phyloP scores from a whole-genome alignment of 2,329 filamentous ascomycete genomes.

The Mollisiaceae sp. region DNA sequence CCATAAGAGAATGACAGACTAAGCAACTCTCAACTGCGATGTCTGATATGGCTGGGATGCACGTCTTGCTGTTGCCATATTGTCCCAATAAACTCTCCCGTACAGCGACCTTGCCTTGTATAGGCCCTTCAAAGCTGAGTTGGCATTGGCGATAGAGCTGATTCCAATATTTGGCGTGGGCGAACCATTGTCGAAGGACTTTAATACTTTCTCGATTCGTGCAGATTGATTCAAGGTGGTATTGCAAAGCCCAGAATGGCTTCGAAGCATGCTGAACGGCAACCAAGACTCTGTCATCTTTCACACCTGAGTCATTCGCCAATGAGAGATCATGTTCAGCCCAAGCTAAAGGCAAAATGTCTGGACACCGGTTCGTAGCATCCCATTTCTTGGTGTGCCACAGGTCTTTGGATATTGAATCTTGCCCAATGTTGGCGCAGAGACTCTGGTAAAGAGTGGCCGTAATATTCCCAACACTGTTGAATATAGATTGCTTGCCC shows the following conservation, averaged over 20 bases:
- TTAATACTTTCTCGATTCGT: constrained; percentile 60
- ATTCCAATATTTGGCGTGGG: constrained; percentile 54
- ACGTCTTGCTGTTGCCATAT: constrained; percentile 16
- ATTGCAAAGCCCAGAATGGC: constrained; percentile 73
- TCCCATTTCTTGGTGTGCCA: constrained; percentile 39
- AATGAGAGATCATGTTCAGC: constrained; percentile 35
- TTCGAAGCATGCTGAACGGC: constrained; percentile 60
- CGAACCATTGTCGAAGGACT: constrained; percentile 68
- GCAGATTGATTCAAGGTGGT: constrained; percentile 74
- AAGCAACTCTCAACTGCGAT: constrained; percentile 27
- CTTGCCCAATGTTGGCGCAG: constrained; percentile 43
- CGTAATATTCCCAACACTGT: constrained; percentile 38
- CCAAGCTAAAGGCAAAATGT: constrained; percentile 44
- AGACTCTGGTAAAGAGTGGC: constrained; percentile 50
- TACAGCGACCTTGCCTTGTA: constrained; percentile 34
- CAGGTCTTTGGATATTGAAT: constrained; percentile 23
- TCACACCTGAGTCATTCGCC: constrained; percentile 36
- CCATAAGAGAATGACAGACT: constrained; percentile 47
- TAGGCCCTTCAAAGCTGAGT: constrained; percentile 15
- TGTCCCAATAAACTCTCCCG: constrained; percentile 38
- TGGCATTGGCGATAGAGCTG: constrained; percentile 16
- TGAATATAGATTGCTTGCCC: constrained; percentile 34
- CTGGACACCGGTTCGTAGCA: constrained; percentile 27
- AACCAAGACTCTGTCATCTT: constrained; percentile 58
- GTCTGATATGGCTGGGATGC: background rate